Conservation (phyloP, 2,329 filamentous ascomycete species). For the Cordyceps cicadae region DNA sequence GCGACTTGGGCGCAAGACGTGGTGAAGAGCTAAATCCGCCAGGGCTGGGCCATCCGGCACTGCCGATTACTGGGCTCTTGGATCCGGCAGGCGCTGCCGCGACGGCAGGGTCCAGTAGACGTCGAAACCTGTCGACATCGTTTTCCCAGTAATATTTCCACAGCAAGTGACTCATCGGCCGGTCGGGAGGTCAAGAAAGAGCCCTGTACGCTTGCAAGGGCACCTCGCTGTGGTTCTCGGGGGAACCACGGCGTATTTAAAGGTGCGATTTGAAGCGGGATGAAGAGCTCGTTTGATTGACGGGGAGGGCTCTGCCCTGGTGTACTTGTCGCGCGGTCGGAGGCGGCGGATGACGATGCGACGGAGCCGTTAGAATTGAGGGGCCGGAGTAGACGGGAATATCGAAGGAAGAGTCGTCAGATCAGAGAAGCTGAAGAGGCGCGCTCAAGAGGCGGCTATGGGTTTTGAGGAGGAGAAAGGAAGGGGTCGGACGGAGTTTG, state of each 20-base stretch:
- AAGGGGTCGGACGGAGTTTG: not conserved
- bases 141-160: slow-evolving; percentile 97
- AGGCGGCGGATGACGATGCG: not conserved
- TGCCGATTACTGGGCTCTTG: slow-evolving; percentile 43
- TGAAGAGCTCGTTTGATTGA: slow-evolving; percentile 16
- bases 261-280: slow-evolving; percentile 47
- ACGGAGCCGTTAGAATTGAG: not conserved
- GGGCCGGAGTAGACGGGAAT: not conserved
- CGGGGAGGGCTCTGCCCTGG: not conserved
- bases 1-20: slow-evolving; percentile 38
- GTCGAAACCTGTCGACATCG: slow-evolving; percentile 92
- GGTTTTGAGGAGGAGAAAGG: not conserved
- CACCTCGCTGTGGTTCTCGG: slow-evolving; percentile 84
- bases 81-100: slow-evolving; percentile 46
- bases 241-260: slow-evolving; percentile 89
- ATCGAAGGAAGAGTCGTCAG: not conserved
- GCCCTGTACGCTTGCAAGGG: slow-evolving; percentile 45
- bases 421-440: not conserved
- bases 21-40: slow-evolving; percentile 42
- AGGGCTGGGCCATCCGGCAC: slow-evolving; percentile 20
- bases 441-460: not conserved
- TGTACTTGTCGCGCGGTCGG: not conserved
- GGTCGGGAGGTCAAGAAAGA: slow-evolving; percentile 31
- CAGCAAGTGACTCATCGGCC: slow-evolving; percentile 86
- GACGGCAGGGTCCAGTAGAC: slow-evolving; percentile 68